Percentiles rank a stretch among this genome's conserved stretches.
These are phyloP conservation scores for Excoecaria cochinchinensis DNA, from an alignment of 345 rosid genomes.

Conservation along the genomic window DNA sequence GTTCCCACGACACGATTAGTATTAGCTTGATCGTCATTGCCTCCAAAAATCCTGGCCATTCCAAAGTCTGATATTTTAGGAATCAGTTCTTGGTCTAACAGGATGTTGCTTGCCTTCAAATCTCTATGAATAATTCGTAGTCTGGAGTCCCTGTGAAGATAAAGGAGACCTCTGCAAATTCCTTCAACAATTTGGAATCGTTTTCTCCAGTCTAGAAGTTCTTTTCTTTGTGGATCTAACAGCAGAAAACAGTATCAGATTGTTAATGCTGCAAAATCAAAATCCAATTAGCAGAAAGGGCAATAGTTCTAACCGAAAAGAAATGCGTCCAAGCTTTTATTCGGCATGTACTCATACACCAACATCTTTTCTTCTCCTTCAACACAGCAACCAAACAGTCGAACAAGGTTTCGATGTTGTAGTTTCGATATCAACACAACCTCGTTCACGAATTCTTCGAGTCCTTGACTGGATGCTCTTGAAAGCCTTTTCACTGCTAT, in stretches of 20 bases:
- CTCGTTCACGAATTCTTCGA: slow-evolving; percentile 42
- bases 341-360: slow-evolving; percentile 30
- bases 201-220: slow-evolving; percentile 13
- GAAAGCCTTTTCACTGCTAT: slow-evolving; percentile 43
- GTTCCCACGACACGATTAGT: slow-evolving; percentile 20
- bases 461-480: slow-evolving; percentile 28
- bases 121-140: slow-evolving; percentile 21
- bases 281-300: not conserved
- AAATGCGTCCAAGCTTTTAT: slow-evolving; percentile 23
- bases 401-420: slow-evolving; percentile 33
- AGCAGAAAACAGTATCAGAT: not conserved
- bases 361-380: slow-evolving; percentile 25
- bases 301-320: not conserved
- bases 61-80: slow-evolving; percentile 32
- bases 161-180: slow-evolving; percentile 23
- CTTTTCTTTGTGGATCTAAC: not conserved
- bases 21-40: slow-evolving; percentile 19
- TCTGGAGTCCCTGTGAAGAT: slow-evolving; percentile 22
- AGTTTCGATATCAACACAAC: slow-evolving; percentile 38
- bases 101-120: slow-evolving; percentile 21
- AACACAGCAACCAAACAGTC: slow-evolving; percentile 24
- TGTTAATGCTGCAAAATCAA: not conserved
- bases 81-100: slow-evolving; percentile 23
- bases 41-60: slow-evolving; percentile 22
- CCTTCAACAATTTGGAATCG: slow-evolving; percentile 15